Evolutionary conservation across 768 basidiomycete species (phyloP).

Genomic region (Rhodotorula sphaerocarpa): DNA sequence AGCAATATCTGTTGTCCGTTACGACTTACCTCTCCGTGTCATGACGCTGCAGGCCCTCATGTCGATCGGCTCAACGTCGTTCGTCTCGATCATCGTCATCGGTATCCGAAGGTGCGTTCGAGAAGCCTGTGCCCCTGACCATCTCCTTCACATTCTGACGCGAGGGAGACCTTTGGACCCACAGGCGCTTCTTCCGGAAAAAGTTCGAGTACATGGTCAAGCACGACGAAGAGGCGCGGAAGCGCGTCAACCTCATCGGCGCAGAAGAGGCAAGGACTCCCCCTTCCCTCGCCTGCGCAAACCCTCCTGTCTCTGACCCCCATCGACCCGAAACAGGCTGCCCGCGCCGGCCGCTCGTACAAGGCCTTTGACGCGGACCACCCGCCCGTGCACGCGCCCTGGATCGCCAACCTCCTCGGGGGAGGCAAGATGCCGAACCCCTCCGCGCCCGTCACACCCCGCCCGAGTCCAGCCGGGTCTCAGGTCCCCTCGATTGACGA

Average conservation of each 20-base stretch:
- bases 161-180: not conserved
- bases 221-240: conserved; percentile 20
- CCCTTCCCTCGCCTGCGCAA: too few species aligned
- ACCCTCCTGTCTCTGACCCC: too few species aligned
- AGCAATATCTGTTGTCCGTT: not conserved
- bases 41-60: conserved; percentile 8
- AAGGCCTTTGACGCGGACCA: not conserved
- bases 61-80: conserved; percentile 49
- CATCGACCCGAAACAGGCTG: too few species aligned
- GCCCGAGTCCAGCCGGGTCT: conserved; percentile 6
- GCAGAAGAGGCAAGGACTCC: too few species aligned
- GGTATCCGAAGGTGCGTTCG: conserved; percentile 58
- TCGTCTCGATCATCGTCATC: conserved; percentile 77
- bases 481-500: not conserved
- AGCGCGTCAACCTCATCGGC: conserved; percentile 22
- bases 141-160: not conserved
- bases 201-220: conserved; percentile 51
- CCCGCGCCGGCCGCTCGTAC: conserved; percentile 7
- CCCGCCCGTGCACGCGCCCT: not conserved
- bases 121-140: not conserved
- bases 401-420: not conserved
- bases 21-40: not conserved
- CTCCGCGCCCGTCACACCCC: not conserved
- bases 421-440: not conserved
- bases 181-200: conserved; percentile 62